Percentiles rank a stretch among this genome's conserved stretches.
Evolutionary conservation across 345 rosid genomes (phyloP).

Genomic region (Syzygium aqueum): DNA sequence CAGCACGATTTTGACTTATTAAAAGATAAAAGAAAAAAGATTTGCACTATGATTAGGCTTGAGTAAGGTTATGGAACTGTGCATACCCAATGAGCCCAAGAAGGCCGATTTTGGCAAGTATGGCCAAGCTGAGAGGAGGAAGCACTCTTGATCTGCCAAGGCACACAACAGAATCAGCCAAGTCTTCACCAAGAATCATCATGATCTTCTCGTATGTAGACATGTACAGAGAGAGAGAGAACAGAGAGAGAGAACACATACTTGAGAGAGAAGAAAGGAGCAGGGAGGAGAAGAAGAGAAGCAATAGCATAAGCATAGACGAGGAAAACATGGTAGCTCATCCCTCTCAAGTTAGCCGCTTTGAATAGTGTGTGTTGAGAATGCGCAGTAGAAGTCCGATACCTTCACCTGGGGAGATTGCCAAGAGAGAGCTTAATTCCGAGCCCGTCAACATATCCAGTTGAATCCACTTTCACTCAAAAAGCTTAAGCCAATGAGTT

Average conservation of each 20-base stretch:
- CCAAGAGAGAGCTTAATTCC: too few species aligned
- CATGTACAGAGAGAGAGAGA: neutral
- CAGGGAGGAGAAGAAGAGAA: slow-evolving; percentile 2
- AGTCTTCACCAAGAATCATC: neutral
- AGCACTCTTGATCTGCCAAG: neutral
- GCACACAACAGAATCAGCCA: neutral
- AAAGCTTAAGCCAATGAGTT: too few species aligned
- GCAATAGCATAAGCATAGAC: slow-evolving; percentile 5
- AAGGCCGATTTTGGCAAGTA: neutral
- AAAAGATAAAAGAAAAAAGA: neutral
- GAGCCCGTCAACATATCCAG: too few species aligned
- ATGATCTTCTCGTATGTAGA: neutral
- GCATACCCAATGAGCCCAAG: neutral
- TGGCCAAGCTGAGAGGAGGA: neutral
- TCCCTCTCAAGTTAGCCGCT: slow-evolving; percentile 11
- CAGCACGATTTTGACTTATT: neutral
- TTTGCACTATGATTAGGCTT: neutral
- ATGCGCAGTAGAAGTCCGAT: too few species aligned
- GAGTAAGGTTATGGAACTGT: neutral
- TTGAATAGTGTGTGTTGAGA: neutral
- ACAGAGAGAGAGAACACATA: neutral
- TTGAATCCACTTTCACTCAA: too few species aligned
- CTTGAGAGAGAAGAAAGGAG: slow-evolving; percentile 7
- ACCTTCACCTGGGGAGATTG: too few species aligned
- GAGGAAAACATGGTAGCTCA: slow-evolving; percentile 8